Percentiles rank a stretch among this genome's conserved stretches.
phyloP scores from a whole-genome alignment of 2,329 filamentous ascomycete genomes.

The Apiospora malaysiana region DNA sequence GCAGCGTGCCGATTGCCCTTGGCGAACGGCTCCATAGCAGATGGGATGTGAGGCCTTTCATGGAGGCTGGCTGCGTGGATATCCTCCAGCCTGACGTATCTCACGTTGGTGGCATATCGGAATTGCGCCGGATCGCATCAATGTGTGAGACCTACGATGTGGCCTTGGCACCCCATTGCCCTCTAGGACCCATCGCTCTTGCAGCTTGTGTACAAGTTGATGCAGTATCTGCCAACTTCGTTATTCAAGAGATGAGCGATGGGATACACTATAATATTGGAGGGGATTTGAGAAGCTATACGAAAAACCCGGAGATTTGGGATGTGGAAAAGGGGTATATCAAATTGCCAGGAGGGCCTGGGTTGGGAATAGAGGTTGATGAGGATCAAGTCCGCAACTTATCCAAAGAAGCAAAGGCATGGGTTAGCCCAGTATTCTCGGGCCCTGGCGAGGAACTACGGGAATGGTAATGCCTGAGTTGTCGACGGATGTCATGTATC shows the following conservation, averaged over 20 bases:
- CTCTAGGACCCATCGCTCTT: conserved; percentile 73
- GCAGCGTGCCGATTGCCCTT: conserved; percentile 69
- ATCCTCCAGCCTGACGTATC: conserved; percentile 76
- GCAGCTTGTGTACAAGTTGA: conserved; percentile 75
- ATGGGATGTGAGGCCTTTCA: conserved; percentile 76
- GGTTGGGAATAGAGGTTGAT: conserved; percentile 73
- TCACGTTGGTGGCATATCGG: conserved; percentile 75
- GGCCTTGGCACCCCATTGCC: conserved; percentile 75
- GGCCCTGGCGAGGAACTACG: conserved; percentile 70
- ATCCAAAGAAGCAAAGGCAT: conserved; percentile 63
- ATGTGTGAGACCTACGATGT: conserved; percentile 79
- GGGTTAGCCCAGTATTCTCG: conserved; percentile 70
- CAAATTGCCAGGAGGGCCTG: conserved; percentile 62
- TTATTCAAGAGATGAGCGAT: conserved; percentile 79
- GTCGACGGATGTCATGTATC: not conserved
- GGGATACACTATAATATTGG: conserved; percentile 81
- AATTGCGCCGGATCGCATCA: conserved; percentile 70
- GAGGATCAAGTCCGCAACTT: conserved; percentile 69
- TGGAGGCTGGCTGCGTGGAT: conserved; percentile 72
- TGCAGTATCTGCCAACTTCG: conserved; percentile 66
- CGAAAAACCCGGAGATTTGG: conserved; percentile 69
- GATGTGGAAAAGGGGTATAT: conserved; percentile 71
- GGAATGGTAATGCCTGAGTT: conserved; percentile 62
- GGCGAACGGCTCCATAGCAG: conserved; percentile 74
- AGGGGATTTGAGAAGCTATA: conserved; percentile 70